phyloP scores from a whole-genome alignment of 768 basidiomycete genomes.

The Glaciozyma antarctica region DNA sequence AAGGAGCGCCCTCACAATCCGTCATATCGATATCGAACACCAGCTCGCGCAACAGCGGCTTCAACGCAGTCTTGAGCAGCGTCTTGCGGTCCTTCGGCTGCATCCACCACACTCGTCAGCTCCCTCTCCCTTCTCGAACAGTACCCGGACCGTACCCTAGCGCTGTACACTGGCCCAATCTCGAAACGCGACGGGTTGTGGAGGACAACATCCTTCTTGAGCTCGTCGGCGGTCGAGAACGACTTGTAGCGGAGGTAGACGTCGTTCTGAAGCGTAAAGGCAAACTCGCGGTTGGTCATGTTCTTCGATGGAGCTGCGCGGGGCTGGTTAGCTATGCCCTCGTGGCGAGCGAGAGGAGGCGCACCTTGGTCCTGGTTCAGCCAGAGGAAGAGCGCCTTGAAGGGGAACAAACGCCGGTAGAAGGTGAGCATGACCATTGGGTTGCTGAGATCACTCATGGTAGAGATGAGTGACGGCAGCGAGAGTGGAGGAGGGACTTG shows the following conservation, averaged over 20 bases:
- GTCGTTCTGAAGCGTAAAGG: constrained; percentile 83
- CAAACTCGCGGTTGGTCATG: constrained; percentile 90
- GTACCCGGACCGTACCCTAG: constrained; percentile 48
- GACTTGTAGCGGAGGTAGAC: constrained; percentile 93
- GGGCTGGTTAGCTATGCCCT: not conserved
- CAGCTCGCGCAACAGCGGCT: constrained; percentile 74
- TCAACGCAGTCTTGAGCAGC: constrained; percentile 56
- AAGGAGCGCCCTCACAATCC: constrained; percentile 48
- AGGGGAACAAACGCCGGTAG: constrained; percentile 86
- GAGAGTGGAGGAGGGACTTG: not conserved
- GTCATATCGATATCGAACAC: constrained; percentile 99
- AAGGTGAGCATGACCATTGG: constrained; percentile 57
- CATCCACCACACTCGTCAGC: not conserved
- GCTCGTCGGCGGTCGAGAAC: constrained; percentile 71
- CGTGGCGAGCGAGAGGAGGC: not conserved
- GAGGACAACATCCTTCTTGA: constrained; percentile 77
- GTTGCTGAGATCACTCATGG: constrained; percentile 23
- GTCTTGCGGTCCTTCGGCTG: constrained; percentile 87
- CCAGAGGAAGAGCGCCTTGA: constrained; percentile 88
- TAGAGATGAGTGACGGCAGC: constrained; percentile 10
- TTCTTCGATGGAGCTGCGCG: constrained; percentile 52
- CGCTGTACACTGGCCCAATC: constrained; percentile 88
- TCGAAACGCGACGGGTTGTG: constrained; percentile 90
- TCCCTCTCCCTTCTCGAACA: not conserved
- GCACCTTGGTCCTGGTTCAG: constrained; percentile 78